Evolutionary conservation across 1,284 basidiomycete species (phyloP).

Genomic region (Mrakiaceae sp.): DNA sequence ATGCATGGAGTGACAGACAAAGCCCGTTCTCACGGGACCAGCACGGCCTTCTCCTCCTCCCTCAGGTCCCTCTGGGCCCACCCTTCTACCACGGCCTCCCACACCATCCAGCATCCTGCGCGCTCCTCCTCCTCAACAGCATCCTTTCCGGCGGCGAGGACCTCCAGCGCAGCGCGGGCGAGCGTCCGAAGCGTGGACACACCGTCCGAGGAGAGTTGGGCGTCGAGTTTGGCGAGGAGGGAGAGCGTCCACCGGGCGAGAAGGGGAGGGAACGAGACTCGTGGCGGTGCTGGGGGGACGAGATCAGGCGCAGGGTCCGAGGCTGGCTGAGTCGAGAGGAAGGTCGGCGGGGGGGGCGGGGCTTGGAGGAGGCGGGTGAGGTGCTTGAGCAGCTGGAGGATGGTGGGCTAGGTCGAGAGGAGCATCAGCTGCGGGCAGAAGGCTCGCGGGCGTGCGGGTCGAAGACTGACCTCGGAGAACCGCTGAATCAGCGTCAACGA

Average conservation of each 20-base stretch:
- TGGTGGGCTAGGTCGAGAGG: neutral
- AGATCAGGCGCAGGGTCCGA: neutral
- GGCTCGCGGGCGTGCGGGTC: neutral
- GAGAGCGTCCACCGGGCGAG: neutral
- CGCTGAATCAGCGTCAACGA: neutral
- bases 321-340: neutral
- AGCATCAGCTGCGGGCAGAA: neutral
- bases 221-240: neutral
- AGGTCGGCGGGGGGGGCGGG: constrained; percentile 1
- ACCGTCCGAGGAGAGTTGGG: neutral
- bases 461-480: constrained; percentile 46
- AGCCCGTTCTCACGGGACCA: neutral
- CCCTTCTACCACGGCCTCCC: neutral
- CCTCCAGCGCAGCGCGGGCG: neutral
- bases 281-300: no score
- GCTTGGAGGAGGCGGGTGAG: constrained; percentile 5
- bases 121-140: neutral
- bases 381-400: constrained; percentile 1
- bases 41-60: neutral
- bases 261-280: neutral
- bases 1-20: no score
- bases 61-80: constrained; percentile 4
- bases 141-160: neutral
- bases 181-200: neutral
- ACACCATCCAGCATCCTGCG: constrained; percentile 1